Percentiles rank a stretch among this genome's conserved stretches.
phyloP scores from a whole-genome alignment of 257 asterid genomes.

The Phtheirospermum japonicum region DNA sequence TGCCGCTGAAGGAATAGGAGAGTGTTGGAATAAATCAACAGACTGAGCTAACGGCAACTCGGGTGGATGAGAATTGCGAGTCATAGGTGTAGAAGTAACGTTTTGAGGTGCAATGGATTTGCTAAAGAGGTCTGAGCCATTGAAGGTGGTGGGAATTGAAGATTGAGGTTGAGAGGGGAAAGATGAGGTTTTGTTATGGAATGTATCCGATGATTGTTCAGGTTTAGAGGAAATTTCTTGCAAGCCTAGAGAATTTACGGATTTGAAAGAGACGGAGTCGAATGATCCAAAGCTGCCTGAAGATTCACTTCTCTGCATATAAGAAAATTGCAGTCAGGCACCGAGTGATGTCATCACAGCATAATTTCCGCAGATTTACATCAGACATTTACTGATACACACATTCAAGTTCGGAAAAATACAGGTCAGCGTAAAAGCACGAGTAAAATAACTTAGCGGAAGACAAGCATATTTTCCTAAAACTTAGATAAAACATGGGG shows the following conservation, averaged over 20 bases:
- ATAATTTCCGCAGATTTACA: not conserved
- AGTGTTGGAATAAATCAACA: constrained; percentile 47
- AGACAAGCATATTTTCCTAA: not conserved
- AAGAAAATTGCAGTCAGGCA: constrained; percentile 20
- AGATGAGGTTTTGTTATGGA: constrained; percentile 30
- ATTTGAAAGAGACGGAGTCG: constrained; percentile 38
- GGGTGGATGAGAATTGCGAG: constrained; percentile 33
- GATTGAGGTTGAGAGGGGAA: constrained; percentile 36
- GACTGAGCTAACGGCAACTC: constrained; percentile 38
- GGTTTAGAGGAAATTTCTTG: constrained; percentile 36
- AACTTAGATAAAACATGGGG: not conserved
- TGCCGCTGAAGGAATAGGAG: constrained; percentile 38
- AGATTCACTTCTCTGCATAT: constrained; percentile 32
- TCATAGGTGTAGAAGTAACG: constrained; percentile 32
- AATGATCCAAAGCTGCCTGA: constrained; percentile 34
- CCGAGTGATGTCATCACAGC: not conserved
- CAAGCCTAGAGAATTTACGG: constrained; percentile 31
- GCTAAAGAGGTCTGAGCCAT: constrained; percentile 49
- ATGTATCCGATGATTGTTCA: constrained; percentile 36
- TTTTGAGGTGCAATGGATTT: constrained; percentile 41
- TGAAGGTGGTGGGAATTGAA: constrained; percentile 30
- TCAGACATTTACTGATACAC: constrained; percentile 8
- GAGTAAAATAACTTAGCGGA: constrained; percentile 9
- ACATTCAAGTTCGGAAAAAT: not conserved
- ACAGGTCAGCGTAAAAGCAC: constrained; percentile 10